Base-by-base conservation (phyloP, 495 filamentous ascomycete species). In the Penicillium cinerascens region DNA sequence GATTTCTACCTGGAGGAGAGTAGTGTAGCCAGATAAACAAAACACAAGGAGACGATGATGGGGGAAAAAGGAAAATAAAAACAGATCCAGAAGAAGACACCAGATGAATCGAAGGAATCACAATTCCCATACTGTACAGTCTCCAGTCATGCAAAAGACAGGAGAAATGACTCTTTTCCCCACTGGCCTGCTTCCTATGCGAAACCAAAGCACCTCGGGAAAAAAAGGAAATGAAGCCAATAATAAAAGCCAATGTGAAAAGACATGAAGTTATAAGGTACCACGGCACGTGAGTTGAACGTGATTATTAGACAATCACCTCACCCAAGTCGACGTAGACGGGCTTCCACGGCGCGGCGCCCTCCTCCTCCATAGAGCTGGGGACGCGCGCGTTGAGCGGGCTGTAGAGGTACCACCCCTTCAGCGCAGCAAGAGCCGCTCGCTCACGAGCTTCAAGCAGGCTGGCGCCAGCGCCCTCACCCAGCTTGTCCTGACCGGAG, bases 401-500 rank as follows among this genome's bases (percentile, higher is more conserved):
- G 67, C 82, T 88, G 71, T 98, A 98, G 50, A 97, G 76, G 71
- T 97, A 98, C 95, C 95, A 98, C 16, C 82, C 78, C 77, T 95
- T 95, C 58, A 98, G 74, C 16, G 92, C 83, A 45, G 86, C 82
- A 42, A 92, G 87, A 37, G 90, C 81, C 13, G 93, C 93, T 62
- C 88, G 78, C 40, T 78, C 76, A 56, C 88, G 83, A 47, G 88
- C 92, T 67, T 89, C 82, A 49, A 88, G 70, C 51, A 97, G 74
- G 71, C 79, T 88, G 44, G 81, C 69, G 33, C 86, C 93, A 51
- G 82, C 74, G 26, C 83, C 95, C 71, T 97, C 92, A 47, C 93
- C 92, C 42, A 98, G 75, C 79, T 89, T 87, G 63, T 97, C 91
- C 50, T 79, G 70, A 18, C 92, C 95, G 37, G 84, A 88, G 74